phyloP scores from a whole-genome alignment of 768 basidiomycete species.

The Tulasnella sp. region DNA sequence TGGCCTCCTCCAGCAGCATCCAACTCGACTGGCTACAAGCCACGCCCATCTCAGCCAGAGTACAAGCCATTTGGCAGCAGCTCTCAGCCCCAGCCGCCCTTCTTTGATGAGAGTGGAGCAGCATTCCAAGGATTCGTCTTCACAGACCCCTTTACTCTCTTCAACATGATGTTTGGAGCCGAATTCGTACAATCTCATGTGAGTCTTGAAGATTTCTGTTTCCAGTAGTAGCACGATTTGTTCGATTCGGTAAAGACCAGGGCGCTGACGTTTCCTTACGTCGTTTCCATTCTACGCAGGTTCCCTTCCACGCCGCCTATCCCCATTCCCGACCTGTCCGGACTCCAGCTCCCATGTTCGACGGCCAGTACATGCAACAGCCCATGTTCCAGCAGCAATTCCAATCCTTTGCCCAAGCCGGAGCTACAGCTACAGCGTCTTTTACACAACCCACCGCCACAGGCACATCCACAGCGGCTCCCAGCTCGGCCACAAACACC shows the following conservation, averaged over 20 bases:
- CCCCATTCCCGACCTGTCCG: neutral
- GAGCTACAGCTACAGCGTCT: neutral
- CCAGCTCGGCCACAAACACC: neutral
- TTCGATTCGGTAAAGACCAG: neutral
- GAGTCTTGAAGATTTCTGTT: constrained; percentile 3
- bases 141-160: constrained; percentile 33
- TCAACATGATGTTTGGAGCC: constrained; percentile 23
- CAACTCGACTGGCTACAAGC: constrained; percentile 1
- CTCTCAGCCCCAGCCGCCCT: constrained; percentile 22
- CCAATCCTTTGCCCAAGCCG: constrained; percentile 25
- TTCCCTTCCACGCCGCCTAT: neutral
- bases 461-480: neutral
- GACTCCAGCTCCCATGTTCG: constrained; percentile 3
- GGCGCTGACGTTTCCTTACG: constrained; percentile 15
- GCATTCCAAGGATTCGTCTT: constrained; percentile 26
- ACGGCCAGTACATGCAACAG: constrained; percentile 1
- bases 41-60: constrained; percentile 20
- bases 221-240: neutral
- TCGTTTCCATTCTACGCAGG: neutral
- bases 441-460: neutral
- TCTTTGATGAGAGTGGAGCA: constrained; percentile 20
- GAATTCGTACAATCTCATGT: constrained; percentile 26
- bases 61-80: constrained; percentile 1
- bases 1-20: constrained; percentile 28
- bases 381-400: constrained; percentile 23